phyloP scores from a whole-genome alignment of 495 filamentous ascomycete species.

The Alectoria sarmentosa region DNA sequence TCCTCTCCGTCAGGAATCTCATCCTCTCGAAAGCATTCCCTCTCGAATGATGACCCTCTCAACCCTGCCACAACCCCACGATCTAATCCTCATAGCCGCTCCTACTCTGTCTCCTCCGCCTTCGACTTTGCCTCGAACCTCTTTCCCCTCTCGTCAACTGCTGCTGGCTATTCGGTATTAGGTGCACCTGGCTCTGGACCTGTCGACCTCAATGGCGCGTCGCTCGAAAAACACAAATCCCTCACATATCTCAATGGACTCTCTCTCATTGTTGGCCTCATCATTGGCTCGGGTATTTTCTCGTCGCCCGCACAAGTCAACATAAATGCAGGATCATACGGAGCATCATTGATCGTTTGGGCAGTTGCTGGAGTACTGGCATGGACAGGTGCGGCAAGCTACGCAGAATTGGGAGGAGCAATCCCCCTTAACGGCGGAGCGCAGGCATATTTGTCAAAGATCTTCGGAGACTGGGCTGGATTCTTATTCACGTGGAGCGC shows the following conservation, averaged over 20 bases:
- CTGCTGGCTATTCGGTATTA: slow-evolving; percentile 72
- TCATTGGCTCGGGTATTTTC: slow-evolving; percentile 98
- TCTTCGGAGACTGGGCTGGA: slow-evolving; percentile 85
- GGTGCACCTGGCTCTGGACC: slow-evolving; percentile 55
- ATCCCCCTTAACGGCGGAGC: slow-evolving; percentile 93
- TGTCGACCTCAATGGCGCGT: slow-evolving; percentile 45
- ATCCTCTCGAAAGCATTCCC: slow-evolving; percentile 84
- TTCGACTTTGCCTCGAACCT: slow-evolving; percentile 91
- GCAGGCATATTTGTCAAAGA: slow-evolving; percentile 89
- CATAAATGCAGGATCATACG: slow-evolving; percentile 83
- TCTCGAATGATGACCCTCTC: slow-evolving; percentile 78
- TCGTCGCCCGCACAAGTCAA: slow-evolving; percentile 93
- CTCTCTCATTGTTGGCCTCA: slow-evolving; percentile 81
- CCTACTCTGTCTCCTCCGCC: slow-evolving; percentile 83
- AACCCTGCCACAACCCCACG: slow-evolving; percentile 42
- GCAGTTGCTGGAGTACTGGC: slow-evolving; percentile 80
- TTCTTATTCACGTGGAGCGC: slow-evolving; percentile 97
- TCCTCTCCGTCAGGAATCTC: slow-evolving; percentile 80
- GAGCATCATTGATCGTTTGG: slow-evolving; percentile 87
- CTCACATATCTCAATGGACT: slow-evolving; percentile 91
- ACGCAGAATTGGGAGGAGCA: slow-evolving; percentile 91
- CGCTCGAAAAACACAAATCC: slow-evolving; percentile 89
- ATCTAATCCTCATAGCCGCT: slow-evolving; percentile 50
- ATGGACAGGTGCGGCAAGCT: slow-evolving; percentile 95
- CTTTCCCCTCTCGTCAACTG: slow-evolving; percentile 85